Conservation (phyloP, 2,329 filamentous ascomycete species). For the Coccinonectria pachysandricola region DNA sequence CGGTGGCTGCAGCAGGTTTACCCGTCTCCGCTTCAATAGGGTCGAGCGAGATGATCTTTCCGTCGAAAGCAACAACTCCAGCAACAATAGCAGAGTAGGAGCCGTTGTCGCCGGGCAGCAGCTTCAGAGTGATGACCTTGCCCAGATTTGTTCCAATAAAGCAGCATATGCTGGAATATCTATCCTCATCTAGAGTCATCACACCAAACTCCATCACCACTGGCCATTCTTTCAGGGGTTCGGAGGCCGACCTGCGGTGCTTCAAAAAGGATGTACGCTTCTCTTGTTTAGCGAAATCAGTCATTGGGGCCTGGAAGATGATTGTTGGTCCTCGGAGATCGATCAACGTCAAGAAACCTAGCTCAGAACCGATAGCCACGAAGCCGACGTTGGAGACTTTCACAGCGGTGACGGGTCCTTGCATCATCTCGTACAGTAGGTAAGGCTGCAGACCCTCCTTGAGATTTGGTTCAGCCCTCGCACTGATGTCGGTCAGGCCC, state of each 20-base stretch:
- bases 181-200: conserved; percentile 85
- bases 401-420: conserved; percentile 68
- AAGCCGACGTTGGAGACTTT: conserved; percentile 91
- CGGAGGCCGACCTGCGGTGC: conserved; percentile 23
- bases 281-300: conserved; percentile 65
- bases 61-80: conserved; percentile 58
- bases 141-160: conserved; percentile 85
- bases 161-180: conserved; percentile 87
- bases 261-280: conserved; percentile 66
- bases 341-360: conserved; percentile 69
- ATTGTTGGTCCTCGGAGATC: conserved; percentile 81
- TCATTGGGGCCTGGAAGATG: conserved; percentile 64
- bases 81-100: conserved; percentile 60
- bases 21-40: conserved; percentile 75
- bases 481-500: conserved; percentile 63
- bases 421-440: conserved; percentile 71
- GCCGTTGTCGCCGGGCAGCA: conserved; percentile 63
- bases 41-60: conserved; percentile 61
- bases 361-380: conserved; percentile 75
- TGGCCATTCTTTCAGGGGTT: conserved; percentile 56
- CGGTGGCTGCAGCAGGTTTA: conserved; percentile 64
- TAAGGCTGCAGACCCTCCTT: conserved; percentile 75
- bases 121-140: conserved; percentile 79
- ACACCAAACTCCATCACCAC: conserved; percentile 83
- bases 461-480: conserved; percentile 59